Base-by-base conservation (phyloP, 2,329 filamentous ascomycete species). In the Exserohilum turcica region DNA sequence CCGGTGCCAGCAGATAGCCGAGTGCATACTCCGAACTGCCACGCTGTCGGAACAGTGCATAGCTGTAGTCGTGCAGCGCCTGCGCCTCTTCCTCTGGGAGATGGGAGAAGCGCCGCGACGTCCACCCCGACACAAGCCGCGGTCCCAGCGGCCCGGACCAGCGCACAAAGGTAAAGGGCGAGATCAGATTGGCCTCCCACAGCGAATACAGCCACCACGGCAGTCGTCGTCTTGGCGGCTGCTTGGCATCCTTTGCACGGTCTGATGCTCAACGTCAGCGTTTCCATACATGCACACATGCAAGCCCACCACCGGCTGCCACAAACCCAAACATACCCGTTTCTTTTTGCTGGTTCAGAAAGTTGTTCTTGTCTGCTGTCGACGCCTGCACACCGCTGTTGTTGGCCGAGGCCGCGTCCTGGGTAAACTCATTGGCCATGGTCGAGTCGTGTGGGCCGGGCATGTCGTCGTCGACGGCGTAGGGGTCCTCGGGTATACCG, bases 1-100 rank as follows among this genome's bases (percentile, higher is more conserved):
- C 94, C 0, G 94, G 94, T 0, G 94, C 94, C 10, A 99, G 87
- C 45, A 99, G 86, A 68, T 97, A 97, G 0, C 91, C 87, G 0
- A 99, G 82, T 0, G 90, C 93, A 71, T 97, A 99, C 74, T 99
- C 94, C 48, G 93, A 93, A 65, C 90, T 94, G 31, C 94, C 94
- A 15, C 89, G 86, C 73, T 96, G 91, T 54, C 90, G 88, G 80
- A 99, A 99, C 35, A 99, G 87, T 8, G 90, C 90, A 76, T 97
- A 99, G 18, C 91, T 87, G 76, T 99, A 99, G 68, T 92, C 87
- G 76, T 99, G 94, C 3, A 99, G 82, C 0, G 90, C 88, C 63
- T 91, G 85, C 5, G 90, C 87, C 76, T 99, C 93, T 4, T 86
- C 85, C 0, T 82, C 73, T 0, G 92, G 92, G 0, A 99, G 82